Conservation (phyloP, 1,139 yeast genomes). For the Zhuliangozyma blackwelliae region DNA sequence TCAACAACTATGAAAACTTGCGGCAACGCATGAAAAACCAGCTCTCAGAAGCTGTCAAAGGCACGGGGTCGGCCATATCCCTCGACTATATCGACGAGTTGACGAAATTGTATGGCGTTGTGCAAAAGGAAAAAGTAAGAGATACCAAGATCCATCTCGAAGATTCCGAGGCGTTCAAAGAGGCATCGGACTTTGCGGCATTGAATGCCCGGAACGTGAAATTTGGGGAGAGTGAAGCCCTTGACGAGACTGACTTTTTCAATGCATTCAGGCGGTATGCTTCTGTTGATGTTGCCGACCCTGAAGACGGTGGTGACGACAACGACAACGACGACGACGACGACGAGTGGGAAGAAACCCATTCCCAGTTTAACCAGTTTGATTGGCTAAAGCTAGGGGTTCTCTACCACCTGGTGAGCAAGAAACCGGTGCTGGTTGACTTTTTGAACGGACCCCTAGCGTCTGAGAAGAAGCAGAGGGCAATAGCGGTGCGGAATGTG, state of each 20-base stretch:
- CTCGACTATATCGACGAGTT: slow-evolving; percentile 25
- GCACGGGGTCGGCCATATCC: slow-evolving; percentile 28
- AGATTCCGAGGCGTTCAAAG: slow-evolving; percentile 41
- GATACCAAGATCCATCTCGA: slow-evolving; percentile 19
- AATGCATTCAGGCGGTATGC: slow-evolving; percentile 35
- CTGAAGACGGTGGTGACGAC: slow-evolving; percentile 5
- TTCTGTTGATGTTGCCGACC: slow-evolving; percentile 10
- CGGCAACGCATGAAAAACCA: slow-evolving; percentile 18
- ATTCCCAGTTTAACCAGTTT: slow-evolving; percentile 27
- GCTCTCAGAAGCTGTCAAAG: slow-evolving; percentile 29
- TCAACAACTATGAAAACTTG: slow-evolving; percentile 23
- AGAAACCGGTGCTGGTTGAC: slow-evolving; percentile 48
- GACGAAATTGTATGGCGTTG: slow-evolving; percentile 23
- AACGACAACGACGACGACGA: slow-evolving; percentile 2
- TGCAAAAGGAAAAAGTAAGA: slow-evolving; percentile 27
- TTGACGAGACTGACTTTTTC: slow-evolving; percentile 47
- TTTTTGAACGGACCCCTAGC: slow-evolving; percentile 72
- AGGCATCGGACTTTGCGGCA: slow-evolving; percentile 39
- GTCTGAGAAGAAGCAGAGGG: slow-evolving; percentile 50
- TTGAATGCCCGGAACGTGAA: slow-evolving; percentile 55
- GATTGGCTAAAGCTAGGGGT: slow-evolving; percentile 64
- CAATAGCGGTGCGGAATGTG: slow-evolving; percentile 27
- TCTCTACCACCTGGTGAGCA: slow-evolving; percentile 44
- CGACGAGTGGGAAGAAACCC: slow-evolving; percentile 8
- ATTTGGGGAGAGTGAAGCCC: slow-evolving; percentile 49